Evolutionary conservation across 2,329 filamentous ascomycete genomes (phyloP), one percentile per base, ranked within the genome.

Genomic region (Verticillium zaregamsianum): DNA sequence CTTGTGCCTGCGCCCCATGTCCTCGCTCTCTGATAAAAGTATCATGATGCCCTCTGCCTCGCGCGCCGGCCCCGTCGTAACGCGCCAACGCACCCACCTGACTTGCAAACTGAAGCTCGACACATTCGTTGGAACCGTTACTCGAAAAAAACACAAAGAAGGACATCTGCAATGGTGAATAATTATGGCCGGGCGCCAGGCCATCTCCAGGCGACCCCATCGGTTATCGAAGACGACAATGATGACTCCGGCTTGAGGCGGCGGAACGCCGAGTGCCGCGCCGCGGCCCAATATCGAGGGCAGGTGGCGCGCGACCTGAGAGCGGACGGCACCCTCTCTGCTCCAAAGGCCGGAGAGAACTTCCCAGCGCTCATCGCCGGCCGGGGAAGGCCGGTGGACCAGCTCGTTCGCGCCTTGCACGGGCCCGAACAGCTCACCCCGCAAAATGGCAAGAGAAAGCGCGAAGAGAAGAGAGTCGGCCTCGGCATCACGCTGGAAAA

Each of bases 401-500:
- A 11, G 28, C 7, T 58, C 32, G 31, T 54, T 31, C 20, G 28
- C 45, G 35, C 45, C 3, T 25, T 52, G 20, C 28, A n/a, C 33
- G 17, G 37, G 17, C 32, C 40, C 8, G 55, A 58, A 37, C 5
- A 58, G n/a, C 55, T 45, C 31, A 45, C 20, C 17, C 55, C 39
- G 6, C 6, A 54, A n/a, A 8, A 31, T 14, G 35, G 25, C 9
- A 54, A 35, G 28, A 5, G 37, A n/a, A 58, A 45, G 20, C 31
- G 54, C 12, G 25, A 55, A 7, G 6, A 37, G 7, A 6, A 28
- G 23, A 59, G 57, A 5, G 25, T 55, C 25, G 71, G 69, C n/a
- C 63, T 70, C 23, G 57, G 57, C 14, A 63, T 73, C 40, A 61
- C 61, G 14, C 70, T 73, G 49, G 55, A 67, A 58, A 71, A 66